Base-by-base conservation (phyloP, 2,329 filamentous ascomycete species). In the Fusarium brachygibbosum region DNA sequence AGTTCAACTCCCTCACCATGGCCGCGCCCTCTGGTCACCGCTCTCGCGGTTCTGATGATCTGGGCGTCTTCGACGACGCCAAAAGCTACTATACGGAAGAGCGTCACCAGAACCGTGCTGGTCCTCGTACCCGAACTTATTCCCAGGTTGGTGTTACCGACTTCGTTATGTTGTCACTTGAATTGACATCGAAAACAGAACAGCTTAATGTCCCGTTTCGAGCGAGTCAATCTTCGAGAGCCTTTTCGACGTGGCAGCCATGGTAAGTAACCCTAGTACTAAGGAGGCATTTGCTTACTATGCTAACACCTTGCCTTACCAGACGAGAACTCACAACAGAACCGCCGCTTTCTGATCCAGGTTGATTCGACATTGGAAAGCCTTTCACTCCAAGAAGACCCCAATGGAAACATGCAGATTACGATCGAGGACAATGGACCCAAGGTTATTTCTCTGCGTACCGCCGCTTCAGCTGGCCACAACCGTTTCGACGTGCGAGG, bases 391-490 rank as follows among this genome's bases (percentile, higher is more conserved):
- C 91, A 95, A 71, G 96, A 99, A 79, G 96, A 99, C 76, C 97
- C 94, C 31, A 94, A 99, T 80, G 85, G 88, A 58, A 98, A 99
- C 80, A 93, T 93, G 85, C 94, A 98, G 80, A 99, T 99, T 79
- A 99, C 96, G 31, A 97, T 98, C 74, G 96, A 98, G 77, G 96
- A 99, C 81, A 87, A 88, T 69, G 96, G 96, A 0, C 95, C 96
- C 50, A 99, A 98, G 86, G 91, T 93, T 45, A 86, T 98, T 56
- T 91, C 92, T 37, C 84, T 98, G 37, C 92, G 93, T 69, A 98
- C 95, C 5, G 91, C 92, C 29, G 91, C 88, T 23, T 98, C 94
- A 35, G 93, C 92, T 72, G 95, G 94, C 41, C 89, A 92, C 82
- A 95, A 94, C 76, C 90, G 90, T 68, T 94, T 95, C 79, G 94